Conservation (phyloP, 352 stramenopile species). For the Globisporangium paroecandrum region DNA sequence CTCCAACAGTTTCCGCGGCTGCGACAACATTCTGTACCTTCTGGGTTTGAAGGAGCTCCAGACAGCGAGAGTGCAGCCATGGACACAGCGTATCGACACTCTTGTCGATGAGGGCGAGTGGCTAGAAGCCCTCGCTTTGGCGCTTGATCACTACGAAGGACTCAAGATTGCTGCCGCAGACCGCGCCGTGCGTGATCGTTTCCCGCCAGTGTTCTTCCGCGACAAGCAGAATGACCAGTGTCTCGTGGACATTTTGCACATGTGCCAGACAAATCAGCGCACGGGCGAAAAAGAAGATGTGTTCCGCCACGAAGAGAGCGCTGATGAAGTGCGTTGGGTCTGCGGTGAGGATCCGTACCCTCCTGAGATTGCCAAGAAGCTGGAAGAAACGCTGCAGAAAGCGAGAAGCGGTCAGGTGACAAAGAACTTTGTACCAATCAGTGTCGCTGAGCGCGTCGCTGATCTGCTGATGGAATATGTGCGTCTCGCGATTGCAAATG, state of each 20-base stretch:
- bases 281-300: slow-evolving; percentile 87
- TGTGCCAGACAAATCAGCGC: slow-evolving; percentile 88
- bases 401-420: slow-evolving; percentile 74
- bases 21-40: slow-evolving; percentile 92
- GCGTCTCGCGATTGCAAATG: slow-evolving; percentile 82
- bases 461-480: slow-evolving; percentile 90
- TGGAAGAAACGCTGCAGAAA: slow-evolving; percentile 85
- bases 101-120: slow-evolving; percentile 96
- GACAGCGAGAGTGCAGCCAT: slow-evolving; percentile 89
- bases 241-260: slow-evolving; percentile 87
- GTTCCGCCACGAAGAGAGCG: slow-evolving; percentile 79
- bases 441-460: slow-evolving; percentile 83
- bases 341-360: slow-evolving; percentile 79
- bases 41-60: slow-evolving; percentile 92
- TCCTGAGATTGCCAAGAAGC: slow-evolving; percentile 73
- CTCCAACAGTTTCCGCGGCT: slow-evolving; percentile 89
- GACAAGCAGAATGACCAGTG: slow-evolving; percentile 88
- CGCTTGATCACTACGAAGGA: slow-evolving; percentile 94
- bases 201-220: slow-evolving; percentile 86
- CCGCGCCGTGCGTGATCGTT: slow-evolving; percentile 77
- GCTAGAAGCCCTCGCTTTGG: slow-evolving; percentile 95
- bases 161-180: slow-evolving; percentile 79
- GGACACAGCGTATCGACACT: slow-evolving; percentile 91
- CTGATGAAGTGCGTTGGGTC: slow-evolving; percentile 80
- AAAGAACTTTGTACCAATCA: slow-evolving; percentile 88